phyloP scores from a whole-genome alignment of 306 rosid species.

The Ormosia semicastrata region DNA sequence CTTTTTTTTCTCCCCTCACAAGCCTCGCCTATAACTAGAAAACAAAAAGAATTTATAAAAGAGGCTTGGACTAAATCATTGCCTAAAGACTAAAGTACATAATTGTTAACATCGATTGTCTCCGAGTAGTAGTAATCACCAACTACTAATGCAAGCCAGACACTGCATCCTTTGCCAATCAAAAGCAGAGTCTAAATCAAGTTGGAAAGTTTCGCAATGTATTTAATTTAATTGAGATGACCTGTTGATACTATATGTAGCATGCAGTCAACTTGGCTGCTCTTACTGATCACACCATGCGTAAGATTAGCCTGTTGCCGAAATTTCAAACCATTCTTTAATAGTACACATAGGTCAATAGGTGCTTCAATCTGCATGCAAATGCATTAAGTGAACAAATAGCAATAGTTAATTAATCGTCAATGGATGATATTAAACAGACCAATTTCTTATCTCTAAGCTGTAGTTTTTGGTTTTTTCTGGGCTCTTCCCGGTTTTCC shows the following conservation, averaged over 20 bases:
- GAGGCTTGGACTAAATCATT: neutral
- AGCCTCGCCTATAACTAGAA: neutral
- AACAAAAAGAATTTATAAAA: too few species aligned
- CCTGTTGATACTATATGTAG: neutral
- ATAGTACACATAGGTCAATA: neutral
- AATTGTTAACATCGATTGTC: neutral
- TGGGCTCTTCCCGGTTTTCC: constrained; percentile 9
- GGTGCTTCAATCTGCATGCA: neutral
- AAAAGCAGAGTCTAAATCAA: constrained; percentile 11
- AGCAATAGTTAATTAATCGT: neutral
- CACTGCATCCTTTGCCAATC: neutral
- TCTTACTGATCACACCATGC: neutral
- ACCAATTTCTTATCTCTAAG: neutral
- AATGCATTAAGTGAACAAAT: neutral
- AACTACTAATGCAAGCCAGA: neutral
- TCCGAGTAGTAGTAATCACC: neutral
- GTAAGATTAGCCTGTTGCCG: neutral
- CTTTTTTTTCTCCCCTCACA: too few species aligned
- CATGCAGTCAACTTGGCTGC: constrained; percentile 15
- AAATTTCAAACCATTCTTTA: constrained; percentile 30
- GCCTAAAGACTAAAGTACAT: neutral
- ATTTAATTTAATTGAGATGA: neutral
- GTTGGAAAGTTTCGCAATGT: constrained; percentile 6
- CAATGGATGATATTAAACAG: neutral
- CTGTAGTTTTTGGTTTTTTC: constrained; percentile 16